Evolutionary conservation across 495 filamentous ascomycete species (phyloP).

Genomic region (Schizothecium vesticola): DNA sequence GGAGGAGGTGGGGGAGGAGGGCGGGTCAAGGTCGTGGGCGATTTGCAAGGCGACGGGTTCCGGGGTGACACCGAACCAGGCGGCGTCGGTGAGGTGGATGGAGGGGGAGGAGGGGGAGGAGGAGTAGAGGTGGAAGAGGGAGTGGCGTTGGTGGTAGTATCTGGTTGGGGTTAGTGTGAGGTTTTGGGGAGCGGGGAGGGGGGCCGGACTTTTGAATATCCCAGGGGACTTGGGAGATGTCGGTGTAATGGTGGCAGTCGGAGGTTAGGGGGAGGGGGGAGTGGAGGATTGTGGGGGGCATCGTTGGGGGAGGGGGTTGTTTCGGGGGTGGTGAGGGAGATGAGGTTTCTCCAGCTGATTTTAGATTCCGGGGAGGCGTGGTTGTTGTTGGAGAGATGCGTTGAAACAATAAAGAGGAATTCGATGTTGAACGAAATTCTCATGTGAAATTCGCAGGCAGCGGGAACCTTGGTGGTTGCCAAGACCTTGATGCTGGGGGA

Average conservation of each 20-base stretch:
- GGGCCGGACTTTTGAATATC: conserved; percentile 64
- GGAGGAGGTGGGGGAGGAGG: conserved; percentile 35
- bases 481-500: background rate
- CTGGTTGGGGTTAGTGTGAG: conserved; percentile 34
- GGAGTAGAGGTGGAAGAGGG: conserved; percentile 76
- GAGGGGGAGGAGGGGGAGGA: conserved; percentile 43
- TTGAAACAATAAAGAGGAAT: background rate
- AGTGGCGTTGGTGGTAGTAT: conserved; percentile 84
- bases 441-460: background rate
- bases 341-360: background rate
- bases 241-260: conserved; percentile 60
- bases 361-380: background rate
- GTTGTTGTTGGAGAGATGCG: background rate
- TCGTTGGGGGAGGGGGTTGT: background rate
- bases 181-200: background rate
- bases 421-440: background rate
- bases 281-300: conserved; percentile 16
- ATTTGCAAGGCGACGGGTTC: conserved; percentile 81
- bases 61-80: conserved; percentile 95
- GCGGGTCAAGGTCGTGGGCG: conserved; percentile 60
- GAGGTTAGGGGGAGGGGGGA: conserved; percentile 41
- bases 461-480: conserved; percentile 10
- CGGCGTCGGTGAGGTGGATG: conserved; percentile 82
- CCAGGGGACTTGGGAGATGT: conserved; percentile 59
- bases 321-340: background rate